Evolutionary conservation across 192 early-diverging fungal species (phyloP).

Genomic region (Rhizophagus sp.): DNA sequence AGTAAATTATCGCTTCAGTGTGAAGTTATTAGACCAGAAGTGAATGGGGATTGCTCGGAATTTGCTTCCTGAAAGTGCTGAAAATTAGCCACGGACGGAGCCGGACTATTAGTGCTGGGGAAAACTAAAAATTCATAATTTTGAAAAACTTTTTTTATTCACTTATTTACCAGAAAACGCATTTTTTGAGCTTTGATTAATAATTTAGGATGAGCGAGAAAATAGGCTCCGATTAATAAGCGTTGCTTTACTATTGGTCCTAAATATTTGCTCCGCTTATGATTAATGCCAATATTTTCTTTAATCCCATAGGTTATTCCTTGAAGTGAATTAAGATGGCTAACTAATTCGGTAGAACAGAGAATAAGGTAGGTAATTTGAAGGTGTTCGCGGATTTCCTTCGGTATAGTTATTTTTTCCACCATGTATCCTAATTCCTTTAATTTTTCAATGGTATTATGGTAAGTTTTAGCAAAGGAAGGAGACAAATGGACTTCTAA

Average conservation of each 20-base stretch:
- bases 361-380: conserved; percentile 29
- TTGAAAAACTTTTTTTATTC: conserved; percentile 1
- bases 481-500: background rate
- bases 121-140: conserved; percentile 11
- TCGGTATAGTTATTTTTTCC: conserved; percentile 26
- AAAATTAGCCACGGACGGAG: background rate
- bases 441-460: conserved; percentile 7
- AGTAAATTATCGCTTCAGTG: conserved; percentile 16
- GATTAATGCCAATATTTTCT: conserved; percentile 8
- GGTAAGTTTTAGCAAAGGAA: background rate
- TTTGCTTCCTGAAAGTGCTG: no score
- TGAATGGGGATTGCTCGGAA: no score
- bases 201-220: background rate
- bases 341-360: conserved; percentile 27
- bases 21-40: background rate
- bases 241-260: conserved; percentile 4
- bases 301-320: conserved; percentile 25
- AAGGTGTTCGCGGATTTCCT: conserved; percentile 16
- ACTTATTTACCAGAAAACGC: background rate
- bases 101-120: background rate
- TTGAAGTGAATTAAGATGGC: conserved; percentile 26
- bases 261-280: conserved; percentile 10
- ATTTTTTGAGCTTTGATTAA: conserved; percentile 13
- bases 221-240: conserved; percentile 15
- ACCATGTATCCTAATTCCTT: background rate